These are phyloP conservation scores for Pueraria montana DNA, from an alignment of 306 rosid species.

Conservation along the genomic window DNA sequence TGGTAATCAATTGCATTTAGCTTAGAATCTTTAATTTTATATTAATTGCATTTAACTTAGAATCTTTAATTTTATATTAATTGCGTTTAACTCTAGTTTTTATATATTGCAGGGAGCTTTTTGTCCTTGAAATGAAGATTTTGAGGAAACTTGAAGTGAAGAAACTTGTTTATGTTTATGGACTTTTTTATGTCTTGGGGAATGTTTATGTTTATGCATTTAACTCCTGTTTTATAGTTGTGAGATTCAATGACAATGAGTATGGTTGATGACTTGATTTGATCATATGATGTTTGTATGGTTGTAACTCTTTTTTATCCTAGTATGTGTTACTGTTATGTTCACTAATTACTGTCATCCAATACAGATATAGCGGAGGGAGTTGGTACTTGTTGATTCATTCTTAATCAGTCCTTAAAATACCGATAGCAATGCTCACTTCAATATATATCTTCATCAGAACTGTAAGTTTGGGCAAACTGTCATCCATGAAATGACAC, in stretches of 20 bases:
- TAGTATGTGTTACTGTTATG: neutral
- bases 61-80: too few relatives aligned
- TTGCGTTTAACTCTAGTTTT: neutral
- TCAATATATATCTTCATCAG: neutral
- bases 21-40: too few relatives aligned
- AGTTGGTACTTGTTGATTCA: neutral
- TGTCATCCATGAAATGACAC: neutral
- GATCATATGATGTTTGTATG: neutral
- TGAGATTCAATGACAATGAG: neutral
- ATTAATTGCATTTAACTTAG: too few relatives aligned
- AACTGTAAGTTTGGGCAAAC: neutral
- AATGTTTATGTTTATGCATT: neutral
- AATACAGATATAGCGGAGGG: neutral
- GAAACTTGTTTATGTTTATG: neutral
- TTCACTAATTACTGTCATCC: neutral
- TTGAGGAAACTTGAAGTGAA: neutral
- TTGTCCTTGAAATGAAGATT: neutral
- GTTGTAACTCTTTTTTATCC: neutral
- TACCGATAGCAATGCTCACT: neutral
- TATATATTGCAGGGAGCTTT: neutral
- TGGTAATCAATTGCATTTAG: neutral
- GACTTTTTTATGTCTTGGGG: neutral
- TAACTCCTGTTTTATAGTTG: neutral
- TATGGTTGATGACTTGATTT: neutral
- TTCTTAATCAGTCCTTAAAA: neutral